phyloP scores from a whole-genome alignment of 2,329 filamentous ascomycete genomes.

The Diplodia intermedia region DNA sequence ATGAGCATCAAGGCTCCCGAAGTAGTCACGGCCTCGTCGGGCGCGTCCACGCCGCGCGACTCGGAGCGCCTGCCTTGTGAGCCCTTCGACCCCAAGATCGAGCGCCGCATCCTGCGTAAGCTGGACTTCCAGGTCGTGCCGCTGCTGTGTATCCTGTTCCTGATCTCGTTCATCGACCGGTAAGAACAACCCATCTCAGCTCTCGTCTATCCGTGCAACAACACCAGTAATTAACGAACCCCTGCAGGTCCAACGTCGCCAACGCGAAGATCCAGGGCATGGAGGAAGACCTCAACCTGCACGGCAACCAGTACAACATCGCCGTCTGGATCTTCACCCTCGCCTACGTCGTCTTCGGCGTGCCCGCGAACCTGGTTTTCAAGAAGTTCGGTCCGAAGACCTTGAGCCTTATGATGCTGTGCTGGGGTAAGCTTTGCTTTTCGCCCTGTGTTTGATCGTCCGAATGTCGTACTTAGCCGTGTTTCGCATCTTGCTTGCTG shows the following conservation, averaged over 20 bases:
- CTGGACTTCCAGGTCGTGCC: constrained; percentile 44
- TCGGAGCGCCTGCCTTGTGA: constrained; percentile 25
- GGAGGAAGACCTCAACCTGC: constrained; percentile 45
- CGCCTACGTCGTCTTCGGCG: constrained; percentile 46
- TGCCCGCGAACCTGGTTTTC: constrained; percentile 45
- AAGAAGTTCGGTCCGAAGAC: constrained; percentile 45
- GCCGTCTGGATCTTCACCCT: constrained; percentile 49
- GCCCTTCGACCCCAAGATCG: constrained; percentile 39
- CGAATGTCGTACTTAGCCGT: neutral
- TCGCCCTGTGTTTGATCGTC: neutral
- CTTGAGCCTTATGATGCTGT: constrained; percentile 46
- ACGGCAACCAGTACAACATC: constrained; percentile 48
- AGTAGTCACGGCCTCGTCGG: constrained; percentile 18
- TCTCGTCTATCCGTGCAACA: neutral
- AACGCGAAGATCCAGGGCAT: constrained; percentile 44
- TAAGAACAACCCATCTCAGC: neutral
- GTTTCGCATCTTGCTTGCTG: constrained; percentile 1
- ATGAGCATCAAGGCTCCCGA: constrained; percentile 24
- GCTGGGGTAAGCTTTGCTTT: constrained; percentile 38
- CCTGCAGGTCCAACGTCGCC: constrained; percentile 39
- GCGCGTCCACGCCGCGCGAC: constrained; percentile 7
- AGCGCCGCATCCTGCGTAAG: constrained; percentile 41
- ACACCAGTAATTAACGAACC: constrained; percentile 1
- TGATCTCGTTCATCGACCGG: constrained; percentile 45
- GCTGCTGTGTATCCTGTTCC: constrained; percentile 44